A percentile compares a stretch with the other conserved stretches of the same genome.
Evolutionary conservation across 169 alveolate genomes (phyloP).

Genomic region (Babesia bigemina): DNA sequence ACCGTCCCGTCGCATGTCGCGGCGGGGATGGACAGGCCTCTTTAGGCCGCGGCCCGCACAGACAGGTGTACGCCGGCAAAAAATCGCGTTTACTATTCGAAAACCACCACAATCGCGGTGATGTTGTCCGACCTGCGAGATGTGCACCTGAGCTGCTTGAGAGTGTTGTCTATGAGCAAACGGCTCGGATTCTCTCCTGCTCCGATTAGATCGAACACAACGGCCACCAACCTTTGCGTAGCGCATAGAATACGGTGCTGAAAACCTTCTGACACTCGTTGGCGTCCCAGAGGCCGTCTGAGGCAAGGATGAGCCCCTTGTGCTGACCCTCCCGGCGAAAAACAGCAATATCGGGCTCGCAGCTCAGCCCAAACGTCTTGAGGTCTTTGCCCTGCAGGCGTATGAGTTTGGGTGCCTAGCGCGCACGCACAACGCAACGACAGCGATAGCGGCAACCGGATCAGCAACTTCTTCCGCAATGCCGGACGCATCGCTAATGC

Average conservation of each 20-base stretch:
- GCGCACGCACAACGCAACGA: too few species aligned
- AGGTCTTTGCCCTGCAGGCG: constrained; percentile 74
- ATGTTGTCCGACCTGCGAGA: constrained; percentile 67
- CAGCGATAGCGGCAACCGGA: too few species aligned
- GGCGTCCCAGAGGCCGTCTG: constrained; percentile 85
- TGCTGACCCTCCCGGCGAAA: constrained; percentile 51
- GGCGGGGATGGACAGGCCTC: not conserved
- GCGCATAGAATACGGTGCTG: constrained; percentile 26
- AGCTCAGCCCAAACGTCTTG: constrained; percentile 76
- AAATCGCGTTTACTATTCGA: not conserved
- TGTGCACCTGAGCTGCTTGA: constrained; percentile 40
- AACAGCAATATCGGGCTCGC: constrained; percentile 72
- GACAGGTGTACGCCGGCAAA: not conserved
- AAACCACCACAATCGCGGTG: constrained; percentile 51
- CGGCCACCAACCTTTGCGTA: constrained; percentile 23
- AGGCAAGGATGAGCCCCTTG: constrained; percentile 71
- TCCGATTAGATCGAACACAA: constrained; percentile 11
- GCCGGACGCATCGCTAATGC: too few species aligned
- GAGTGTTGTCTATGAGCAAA: constrained; percentile 59
- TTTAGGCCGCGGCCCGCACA: not conserved
- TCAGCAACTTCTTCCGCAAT: too few species aligned
- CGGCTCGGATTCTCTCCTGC: constrained; percentile 68
- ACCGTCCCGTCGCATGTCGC: not conserved
- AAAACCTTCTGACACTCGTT: constrained; percentile 65
- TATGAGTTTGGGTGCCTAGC: not conserved